Base-by-base conservation (phyloP, 2,329 filamentous ascomycete genomes). In the Penicillium sp. region DNA sequence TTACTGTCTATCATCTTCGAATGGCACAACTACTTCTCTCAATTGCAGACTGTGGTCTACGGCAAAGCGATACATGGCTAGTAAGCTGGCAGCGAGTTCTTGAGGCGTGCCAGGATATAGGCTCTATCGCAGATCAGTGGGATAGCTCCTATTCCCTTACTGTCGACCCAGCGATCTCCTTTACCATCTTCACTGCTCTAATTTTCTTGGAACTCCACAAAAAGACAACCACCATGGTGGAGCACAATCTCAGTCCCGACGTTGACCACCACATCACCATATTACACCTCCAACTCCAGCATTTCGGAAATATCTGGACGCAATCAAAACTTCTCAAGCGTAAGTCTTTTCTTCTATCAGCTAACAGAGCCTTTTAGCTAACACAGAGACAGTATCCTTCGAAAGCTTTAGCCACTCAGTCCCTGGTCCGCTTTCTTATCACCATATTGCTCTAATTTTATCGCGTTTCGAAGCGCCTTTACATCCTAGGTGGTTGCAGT, bases 121-220 rank as follows among this genome's bases (percentile, higher is more conserved):
- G 66, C 2, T 56, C 57, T 3, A 46, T 71, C 1, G 63, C 66
- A 1, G 62, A 62, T 26, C 63, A 74, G 33, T 74, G 71, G 71
- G 62, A 71, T 51, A 66, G 62, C 38, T 60, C 64, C 5, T 68
- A 66, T 48, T 69, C 62, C 26, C 56, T 65, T 30, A 61, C 59
- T 2, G 68, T 71, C 4, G 70, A 73, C 47, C 70, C 71, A 9
- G 71, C 70, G n/a, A 66, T 73, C 43, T 67, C 63, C 33, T 65
- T 73, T 30, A 70, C 68, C 18, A 56, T 67, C n/a, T 68, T 66
- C 30, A 59, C 63, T 8, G 63, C 65, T 23, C 62, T 73, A 8
- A 62, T 65, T 38, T 58, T 71, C 9, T 54, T 70, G 5, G 62
- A 71, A 57, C 55, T 73, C 3, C 69, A 72, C 24, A 47, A 23